A percentile compares a stretch with the other conserved stretches of the same genome.
phyloP scores from a whole-genome alignment of 257 asterid species.

The Nicotiana knightiana region DNA sequence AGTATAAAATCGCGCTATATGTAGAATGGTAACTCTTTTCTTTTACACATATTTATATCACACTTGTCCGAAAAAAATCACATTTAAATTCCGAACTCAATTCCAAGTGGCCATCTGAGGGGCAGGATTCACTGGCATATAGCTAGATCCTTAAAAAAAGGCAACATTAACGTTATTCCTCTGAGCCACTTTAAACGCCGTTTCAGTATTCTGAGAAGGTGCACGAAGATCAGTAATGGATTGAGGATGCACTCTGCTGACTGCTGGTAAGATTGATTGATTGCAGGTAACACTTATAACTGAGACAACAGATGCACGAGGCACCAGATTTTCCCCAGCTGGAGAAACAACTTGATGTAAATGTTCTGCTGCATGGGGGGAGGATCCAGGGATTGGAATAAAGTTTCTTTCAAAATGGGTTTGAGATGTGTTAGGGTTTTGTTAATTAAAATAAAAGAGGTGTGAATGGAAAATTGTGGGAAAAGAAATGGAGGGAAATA shows the following conservation, averaged over 20 bases:
- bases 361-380: constrained; percentile 15
- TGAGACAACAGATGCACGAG: constrained; percentile 12
- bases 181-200: constrained; percentile 15
- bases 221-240: constrained; percentile 7
- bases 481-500: too few relatives aligned
- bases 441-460: too few relatives aligned
- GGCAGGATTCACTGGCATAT: constrained; percentile 12
- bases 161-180: constrained; percentile 10
- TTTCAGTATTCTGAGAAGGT: constrained; percentile 14
- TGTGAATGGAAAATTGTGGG: too few relatives aligned
- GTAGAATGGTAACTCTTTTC: too few relatives aligned
- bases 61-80: too few relatives aligned
- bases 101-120: constrained; percentile 25
- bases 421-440: neutral
- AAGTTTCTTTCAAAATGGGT: neutral
- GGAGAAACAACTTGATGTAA: constrained; percentile 25
- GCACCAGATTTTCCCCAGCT: constrained; percentile 23
- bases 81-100: too few relatives aligned
- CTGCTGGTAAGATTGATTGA: constrained; percentile 7
- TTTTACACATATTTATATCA: too few relatives aligned
- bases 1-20: too few relatives aligned
- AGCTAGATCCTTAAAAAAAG: constrained; percentile 8
- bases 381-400: constrained; percentile 10
- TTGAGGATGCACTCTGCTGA: constrained; percentile 5
- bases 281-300: neutral